A percentile compares a stretch with the other conserved stretches of the same genome.
Evolutionary conservation across 208 protist species (phyloP).

Genomic region (Leishmania guyanensis): DNA sequence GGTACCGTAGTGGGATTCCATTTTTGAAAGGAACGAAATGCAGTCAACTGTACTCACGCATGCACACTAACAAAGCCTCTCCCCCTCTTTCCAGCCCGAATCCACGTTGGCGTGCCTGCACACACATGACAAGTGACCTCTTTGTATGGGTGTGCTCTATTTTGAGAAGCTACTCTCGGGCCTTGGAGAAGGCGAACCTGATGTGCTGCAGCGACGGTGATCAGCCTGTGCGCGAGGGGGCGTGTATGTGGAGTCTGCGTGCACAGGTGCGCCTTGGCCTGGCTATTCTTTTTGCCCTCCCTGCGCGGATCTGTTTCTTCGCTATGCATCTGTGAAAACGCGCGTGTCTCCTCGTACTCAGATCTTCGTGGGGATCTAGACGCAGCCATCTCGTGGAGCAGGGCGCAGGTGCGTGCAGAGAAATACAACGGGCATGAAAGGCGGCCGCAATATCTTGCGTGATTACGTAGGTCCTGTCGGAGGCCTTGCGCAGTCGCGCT

Average conservation of each 20-base stretch:
- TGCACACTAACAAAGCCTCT: background rate
- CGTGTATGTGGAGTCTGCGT: background rate
- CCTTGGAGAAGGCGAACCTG: background rate
- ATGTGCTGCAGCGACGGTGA: background rate
- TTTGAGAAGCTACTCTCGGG: background rate
- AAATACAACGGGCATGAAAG: background rate
- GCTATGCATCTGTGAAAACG: background rate
- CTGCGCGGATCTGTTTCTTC: constrained; percentile 1
- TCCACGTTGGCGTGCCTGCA: background rate
- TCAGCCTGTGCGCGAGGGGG: background rate
- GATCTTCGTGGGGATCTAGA: background rate
- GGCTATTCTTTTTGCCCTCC: constrained; percentile 7
- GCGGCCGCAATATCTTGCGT: background rate
- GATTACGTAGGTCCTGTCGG: background rate
- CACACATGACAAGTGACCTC: background rate
- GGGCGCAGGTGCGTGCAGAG: background rate
- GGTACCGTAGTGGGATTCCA: background rate
- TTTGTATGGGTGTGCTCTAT: background rate
- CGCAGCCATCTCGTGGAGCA: background rate
- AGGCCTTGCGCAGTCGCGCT: background rate
- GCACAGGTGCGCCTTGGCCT: background rate
- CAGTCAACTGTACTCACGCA: background rate
- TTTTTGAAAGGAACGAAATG: background rate
- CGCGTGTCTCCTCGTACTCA: background rate
- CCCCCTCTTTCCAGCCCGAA: background rate